Base-by-base conservation (phyloP, 2,329 filamentous ascomycete genomes). In the Aspergillus sergii region DNA sequence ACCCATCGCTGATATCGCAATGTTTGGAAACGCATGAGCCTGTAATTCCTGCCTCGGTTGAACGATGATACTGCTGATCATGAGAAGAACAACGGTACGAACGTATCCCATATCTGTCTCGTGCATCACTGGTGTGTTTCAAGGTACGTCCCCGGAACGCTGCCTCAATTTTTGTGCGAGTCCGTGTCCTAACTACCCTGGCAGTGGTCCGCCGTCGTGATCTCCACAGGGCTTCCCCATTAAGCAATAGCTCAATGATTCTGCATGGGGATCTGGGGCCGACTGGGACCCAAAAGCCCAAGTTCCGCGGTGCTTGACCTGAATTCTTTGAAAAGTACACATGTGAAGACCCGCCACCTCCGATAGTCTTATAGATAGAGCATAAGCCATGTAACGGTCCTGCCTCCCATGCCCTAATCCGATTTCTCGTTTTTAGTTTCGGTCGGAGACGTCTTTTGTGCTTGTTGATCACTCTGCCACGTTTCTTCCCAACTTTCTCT, bases 271-370 rank as follows among this genome's bases (percentile, higher is more conserved):
- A 28, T 50, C 34, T 39, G 57, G 36, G 23, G 14, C 59, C 55
- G 48, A 51, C 32, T 41, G 16, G 56, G 55, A 46, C 28, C 30
- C 36, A 43, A 58, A 34, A 16, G 43, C 54, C 60, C 60, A 63
- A 60, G 61, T 57, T 60, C 58, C 61, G 58, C 61, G 58, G 61
- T 63, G 61, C 58, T 63, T 60, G 45, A 60, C 45, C 39, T 46
- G 36, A 41, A 32, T 53, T 21, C 16, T 23, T 53, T 34, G 57
- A 14, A 50, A 54, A 51, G 8, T 26, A 53, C 56, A 46, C 64
- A 66, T 66, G 64, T 66, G 64, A 66, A 53, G 53, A 58, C 41
- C 58, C 46, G 26, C 51, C 61, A 53, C 57, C 46, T 45, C 46
- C 39, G 51, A n/a, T 45, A 30, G 61, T 16, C 28, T 48, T 57